Conservation (phyloP, 306 rosid species). For the Malus sieversii region DNA sequence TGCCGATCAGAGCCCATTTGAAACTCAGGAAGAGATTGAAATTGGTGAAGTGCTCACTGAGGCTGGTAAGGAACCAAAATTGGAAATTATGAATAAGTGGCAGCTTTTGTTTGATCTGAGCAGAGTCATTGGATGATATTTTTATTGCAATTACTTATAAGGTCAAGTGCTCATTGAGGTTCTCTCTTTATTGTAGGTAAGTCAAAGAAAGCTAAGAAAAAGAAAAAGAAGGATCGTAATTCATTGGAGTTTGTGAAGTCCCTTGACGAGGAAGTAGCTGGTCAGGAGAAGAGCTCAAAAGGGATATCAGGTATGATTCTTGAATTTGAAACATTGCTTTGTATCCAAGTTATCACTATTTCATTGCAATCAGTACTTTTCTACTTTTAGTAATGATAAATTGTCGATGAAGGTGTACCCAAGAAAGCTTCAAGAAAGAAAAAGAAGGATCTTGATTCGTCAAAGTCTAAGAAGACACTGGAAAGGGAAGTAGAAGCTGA, state of each 20-base stretch:
- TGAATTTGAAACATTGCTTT: not conserved
- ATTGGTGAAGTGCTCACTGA: not conserved
- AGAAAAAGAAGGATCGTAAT: conserved; percentile 20
- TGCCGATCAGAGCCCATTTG: not conserved
- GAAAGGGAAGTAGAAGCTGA: conserved; percentile 12
- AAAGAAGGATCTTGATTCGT: conserved; percentile 20
- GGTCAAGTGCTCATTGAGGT: not conserved
- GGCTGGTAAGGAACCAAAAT: conserved; percentile 5
- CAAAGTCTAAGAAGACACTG: not conserved
- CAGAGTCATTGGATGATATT: not conserved
- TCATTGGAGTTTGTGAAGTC: conserved; percentile 19
- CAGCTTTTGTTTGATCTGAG: not conserved
- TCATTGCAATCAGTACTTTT: not conserved
- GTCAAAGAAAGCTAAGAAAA: conserved; percentile 47
- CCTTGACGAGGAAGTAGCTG: conserved; percentile 17
- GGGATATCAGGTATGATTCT: conserved; percentile 46
- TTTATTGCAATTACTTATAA: not conserved
- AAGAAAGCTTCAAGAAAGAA: conserved; percentile 31
- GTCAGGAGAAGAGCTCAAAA: conserved; percentile 34
- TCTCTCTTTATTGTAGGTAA: conserved; percentile 33
- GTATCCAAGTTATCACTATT: not conserved
- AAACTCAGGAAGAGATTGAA: not conserved
- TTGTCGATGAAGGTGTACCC: conserved; percentile 19
- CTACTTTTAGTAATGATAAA: not conserved
- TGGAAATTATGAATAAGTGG: conserved; percentile 10